A percentile compares a stretch with the other conserved stretches of the same genome.
Conservation (phyloP, 2,329 filamentous ascomycete genomes). For the Aspergillus caelatus region DNA sequence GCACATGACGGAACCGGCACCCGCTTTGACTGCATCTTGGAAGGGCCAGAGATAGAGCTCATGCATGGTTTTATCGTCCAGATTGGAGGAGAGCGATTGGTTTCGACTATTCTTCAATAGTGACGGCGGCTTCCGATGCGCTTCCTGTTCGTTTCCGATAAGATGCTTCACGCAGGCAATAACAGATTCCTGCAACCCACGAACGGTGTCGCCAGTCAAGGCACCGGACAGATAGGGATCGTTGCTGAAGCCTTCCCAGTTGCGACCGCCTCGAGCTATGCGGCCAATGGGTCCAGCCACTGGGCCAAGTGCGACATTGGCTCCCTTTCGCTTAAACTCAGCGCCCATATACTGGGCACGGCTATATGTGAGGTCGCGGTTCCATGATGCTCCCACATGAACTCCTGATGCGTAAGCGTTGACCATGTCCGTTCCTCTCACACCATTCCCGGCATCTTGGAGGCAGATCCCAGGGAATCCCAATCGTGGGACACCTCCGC, state of each 20-base stretch:
- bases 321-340: slow-evolving; percentile 50
- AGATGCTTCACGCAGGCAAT: background rate
- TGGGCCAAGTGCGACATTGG: slow-evolving; percentile 38
- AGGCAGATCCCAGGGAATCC: too few species aligned
- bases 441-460: background rate
- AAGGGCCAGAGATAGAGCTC: slow-evolving; percentile 70
- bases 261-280: slow-evolving; percentile 44
- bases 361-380: background rate
- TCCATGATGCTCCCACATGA: background rate
- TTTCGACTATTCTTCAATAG: slow-evolving; percentile 38
- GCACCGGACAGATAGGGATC: background rate
- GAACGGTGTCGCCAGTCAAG: background rate
- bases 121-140: slow-evolving; percentile 25
- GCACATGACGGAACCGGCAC: slow-evolving; percentile 65
- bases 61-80: slow-evolving; percentile 67
- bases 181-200: background rate
- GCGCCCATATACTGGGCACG: background rate
- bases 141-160: slow-evolving; percentile 62
- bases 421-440: background rate
- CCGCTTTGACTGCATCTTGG: slow-evolving; percentile 61
- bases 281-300: slow-evolving; percentile 47
- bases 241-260: slow-evolving; percentile 47
- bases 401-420: background rate
- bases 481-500: too few species aligned
- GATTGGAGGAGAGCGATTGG: slow-evolving; percentile 60